Evolutionary conservation across 345 rosid species (phyloP).

Genomic region (Sisymbrium altissimum): DNA sequence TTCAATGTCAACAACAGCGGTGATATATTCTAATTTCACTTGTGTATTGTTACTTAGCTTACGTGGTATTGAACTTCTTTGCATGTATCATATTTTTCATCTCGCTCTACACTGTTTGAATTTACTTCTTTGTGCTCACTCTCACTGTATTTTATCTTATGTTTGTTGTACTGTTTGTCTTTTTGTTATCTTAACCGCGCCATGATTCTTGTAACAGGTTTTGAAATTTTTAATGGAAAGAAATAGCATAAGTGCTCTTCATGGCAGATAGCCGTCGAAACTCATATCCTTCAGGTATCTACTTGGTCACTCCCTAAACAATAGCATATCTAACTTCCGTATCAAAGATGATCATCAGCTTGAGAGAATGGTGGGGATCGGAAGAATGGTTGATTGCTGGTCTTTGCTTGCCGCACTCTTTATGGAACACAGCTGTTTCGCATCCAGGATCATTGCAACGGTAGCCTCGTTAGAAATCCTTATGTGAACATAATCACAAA

Average conservation of each 20-base stretch:
- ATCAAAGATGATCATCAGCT: too few relatives aligned
- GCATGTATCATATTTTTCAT: neutral
- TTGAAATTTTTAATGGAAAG: slow-evolving; percentile 86
- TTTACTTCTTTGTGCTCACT: neutral
- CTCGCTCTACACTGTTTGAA: neutral
- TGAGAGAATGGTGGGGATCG: too few relatives aligned
- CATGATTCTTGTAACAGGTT: slow-evolving; percentile 47
- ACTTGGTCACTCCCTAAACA: neutral
- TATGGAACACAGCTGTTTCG: too few relatives aligned
- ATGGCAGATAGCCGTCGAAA: slow-evolving; percentile 91
- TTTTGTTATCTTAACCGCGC: slow-evolving; percentile 10
- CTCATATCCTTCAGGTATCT: slow-evolving; percentile 81
- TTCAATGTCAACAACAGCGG: slow-evolving; percentile 95
- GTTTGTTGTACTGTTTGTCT: neutral
- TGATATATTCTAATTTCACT: slow-evolving; percentile 47
- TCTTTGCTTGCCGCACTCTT: too few relatives aligned
- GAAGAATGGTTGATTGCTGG: too few relatives aligned
- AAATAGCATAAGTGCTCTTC: slow-evolving; percentile 70
- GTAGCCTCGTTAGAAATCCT: too few relatives aligned
- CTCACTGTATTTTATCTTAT: neutral
- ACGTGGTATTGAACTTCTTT: slow-evolving; percentile 5
- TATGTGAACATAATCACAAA: too few relatives aligned
- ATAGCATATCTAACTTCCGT: neutral
- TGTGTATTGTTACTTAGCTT: neutral
- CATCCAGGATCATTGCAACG: too few relatives aligned